Conservation (phyloP, 139 green algal genomes). For the Coelastrella sp. region DNA sequence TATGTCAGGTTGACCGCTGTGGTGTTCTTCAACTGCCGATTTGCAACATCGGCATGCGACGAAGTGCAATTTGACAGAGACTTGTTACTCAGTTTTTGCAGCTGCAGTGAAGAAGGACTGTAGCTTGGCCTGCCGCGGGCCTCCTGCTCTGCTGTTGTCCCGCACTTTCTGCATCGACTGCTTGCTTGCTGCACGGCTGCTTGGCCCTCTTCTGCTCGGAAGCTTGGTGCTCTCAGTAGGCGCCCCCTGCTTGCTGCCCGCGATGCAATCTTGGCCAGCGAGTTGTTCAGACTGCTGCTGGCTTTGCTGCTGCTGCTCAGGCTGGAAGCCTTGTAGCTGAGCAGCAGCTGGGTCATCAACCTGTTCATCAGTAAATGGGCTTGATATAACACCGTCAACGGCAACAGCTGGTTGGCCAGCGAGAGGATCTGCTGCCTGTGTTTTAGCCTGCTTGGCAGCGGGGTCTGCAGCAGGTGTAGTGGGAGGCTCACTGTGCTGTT, state of each 20-base stretch:
- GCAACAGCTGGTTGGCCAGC: no score
- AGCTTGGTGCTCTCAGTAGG: neutral
- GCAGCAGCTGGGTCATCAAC: no score
- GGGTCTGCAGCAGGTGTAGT: no score
- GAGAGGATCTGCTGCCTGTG: no score
- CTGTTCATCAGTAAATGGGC: no score
- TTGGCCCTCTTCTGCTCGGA: neutral
- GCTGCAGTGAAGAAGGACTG: neutral
- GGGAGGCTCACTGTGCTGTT: no score
- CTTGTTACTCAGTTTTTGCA: neutral
- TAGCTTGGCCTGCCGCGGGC: neutral
- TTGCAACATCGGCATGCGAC: no score
- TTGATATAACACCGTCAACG: no score
- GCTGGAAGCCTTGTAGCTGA: neutral
- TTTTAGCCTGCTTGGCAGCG: no score
- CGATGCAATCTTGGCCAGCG: neutral
- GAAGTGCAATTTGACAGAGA: no score
- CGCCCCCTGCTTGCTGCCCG: neutral
- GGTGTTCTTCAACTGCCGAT: no score
- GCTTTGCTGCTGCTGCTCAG: conserved; percentile 23
- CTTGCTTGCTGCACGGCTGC: neutral
- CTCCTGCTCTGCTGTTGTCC: neutral
- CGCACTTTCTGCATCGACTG: neutral
- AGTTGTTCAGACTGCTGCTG: conserved; percentile 6
- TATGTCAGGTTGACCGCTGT: no score